These are phyloP conservation scores for Auriscalpium vulgare DNA, from an alignment of 768 basidiomycete genomes.

Conservation along the genomic window DNA sequence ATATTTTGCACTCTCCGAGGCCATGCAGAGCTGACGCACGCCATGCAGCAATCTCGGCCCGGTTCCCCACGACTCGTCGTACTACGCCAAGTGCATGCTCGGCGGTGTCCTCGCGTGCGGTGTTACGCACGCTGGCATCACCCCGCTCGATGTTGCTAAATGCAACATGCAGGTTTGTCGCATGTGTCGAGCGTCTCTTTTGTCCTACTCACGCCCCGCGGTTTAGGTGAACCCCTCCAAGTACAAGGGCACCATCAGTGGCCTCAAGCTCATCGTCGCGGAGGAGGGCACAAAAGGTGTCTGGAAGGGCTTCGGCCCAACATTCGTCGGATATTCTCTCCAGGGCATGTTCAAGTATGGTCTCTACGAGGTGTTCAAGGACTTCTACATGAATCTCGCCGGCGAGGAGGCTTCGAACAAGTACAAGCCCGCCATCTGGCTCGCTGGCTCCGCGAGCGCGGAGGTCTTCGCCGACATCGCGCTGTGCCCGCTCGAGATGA, in stretches of 20 bases:
- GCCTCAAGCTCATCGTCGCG: constrained; percentile 56
- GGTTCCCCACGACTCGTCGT: constrained; percentile 64
- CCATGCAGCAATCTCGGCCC: constrained; percentile 51
- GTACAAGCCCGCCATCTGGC: constrained; percentile 89
- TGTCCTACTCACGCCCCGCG: not conserved
- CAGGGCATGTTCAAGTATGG: constrained; percentile 99
- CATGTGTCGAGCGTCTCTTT: not conserved
- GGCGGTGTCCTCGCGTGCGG: constrained; percentile 86
- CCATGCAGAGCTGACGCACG: constrained; percentile 1
- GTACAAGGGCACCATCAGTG: constrained; percentile 58
- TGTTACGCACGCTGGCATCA: constrained; percentile 81
- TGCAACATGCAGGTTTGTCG: constrained; percentile 81
- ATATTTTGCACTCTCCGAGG: constrained; percentile 3
- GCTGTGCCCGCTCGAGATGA: constrained; percentile 92
- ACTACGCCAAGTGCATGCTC: constrained; percentile 83
- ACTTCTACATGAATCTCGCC: constrained; percentile 80
- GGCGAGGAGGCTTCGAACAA: constrained; percentile 74
- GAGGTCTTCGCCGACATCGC: constrained; percentile 96
- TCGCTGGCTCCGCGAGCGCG: constrained; percentile 88
- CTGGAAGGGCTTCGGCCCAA: constrained; percentile 93
- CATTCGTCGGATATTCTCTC: constrained; percentile 86
- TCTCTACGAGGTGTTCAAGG: constrained; percentile 97
- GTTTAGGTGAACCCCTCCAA: constrained; percentile 66
- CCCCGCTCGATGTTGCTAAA: constrained; percentile 82
- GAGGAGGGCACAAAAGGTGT: constrained; percentile 83